Base-by-base conservation (phyloP, 352 stramenopile species). In the Globisporangium polare region DNA sequence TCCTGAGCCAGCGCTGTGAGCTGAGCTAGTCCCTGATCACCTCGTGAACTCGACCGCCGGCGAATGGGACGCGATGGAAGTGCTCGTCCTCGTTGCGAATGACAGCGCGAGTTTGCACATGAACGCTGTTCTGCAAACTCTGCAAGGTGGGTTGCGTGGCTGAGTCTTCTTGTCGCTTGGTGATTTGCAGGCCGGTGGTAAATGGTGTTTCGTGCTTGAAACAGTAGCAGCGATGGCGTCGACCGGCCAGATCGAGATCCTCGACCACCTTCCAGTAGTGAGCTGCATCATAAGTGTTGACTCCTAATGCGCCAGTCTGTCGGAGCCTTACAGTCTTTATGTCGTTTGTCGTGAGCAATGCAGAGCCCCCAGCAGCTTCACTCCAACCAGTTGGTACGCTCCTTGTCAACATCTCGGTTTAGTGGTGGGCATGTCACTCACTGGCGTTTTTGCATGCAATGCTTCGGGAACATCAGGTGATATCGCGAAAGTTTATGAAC, bases 41-140 rank as follows among this genome's bases (percentile, higher is more conserved):
- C 15, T 10, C 5, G n/a, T 18, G 24, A 20, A 17, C 41, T 43
- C 13, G 37, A 18, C 15, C 12, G 1, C 37, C 15, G 1, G 13
- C 37, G 29, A 35, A 53, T 53, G 27, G 29, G 1, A 55, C 18
- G 35, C 15, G 13, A 78, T 80, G 73, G 73, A 80, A 20, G 73
- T 77, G 41, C 42, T 80, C 20, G 57, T 80, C 6, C 49, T 80
- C 46, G 67, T 53, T 45, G 65, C 60, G 52, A 73, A 62, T n/a
- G 58, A 63, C 9, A 61, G 53, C 20, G 53, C 58, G 0, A 53
- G 61, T 12, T 12, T 68, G 3, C 43, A 72, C 7, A 64, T 78
- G 10, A 65, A 78, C 43, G 60, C 49, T 5, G 54, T 74, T n/a
- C 39, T 76, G 5, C 47, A 42, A 8, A 62, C 67, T 24, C 43